Base-by-base conservation (phyloP, 108 stramenopile species). In the Craspedostauros australis region DNA sequence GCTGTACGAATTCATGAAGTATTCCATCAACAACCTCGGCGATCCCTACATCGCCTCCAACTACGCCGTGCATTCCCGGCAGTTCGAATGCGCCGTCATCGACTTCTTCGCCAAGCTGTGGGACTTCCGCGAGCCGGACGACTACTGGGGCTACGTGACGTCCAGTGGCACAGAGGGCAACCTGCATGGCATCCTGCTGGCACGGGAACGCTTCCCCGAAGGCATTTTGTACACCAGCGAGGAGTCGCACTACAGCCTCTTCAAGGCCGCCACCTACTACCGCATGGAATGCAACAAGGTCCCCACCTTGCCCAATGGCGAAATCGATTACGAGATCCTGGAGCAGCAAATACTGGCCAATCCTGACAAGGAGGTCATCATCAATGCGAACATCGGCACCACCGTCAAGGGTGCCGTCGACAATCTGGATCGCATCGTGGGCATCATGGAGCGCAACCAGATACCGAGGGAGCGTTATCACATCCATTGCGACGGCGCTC, bases 331-430 rank as follows among this genome's bases (percentile, higher is more conserved):
- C 52, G 84, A 86, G 39, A 44, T 71, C 6, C 44, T 87, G 38
- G 76, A 66, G 8, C n/a, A 60, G 41, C 77, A 82, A 44, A 75
- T 91, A 46, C 66, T 65, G 23, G 64, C 68, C 47, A 91, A 91
- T 65, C 50, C 65, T 21, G 86, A 91, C 54, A 41, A 65, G 28
- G 84, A 83, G 19, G 86, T 78, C 24, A 91, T 91, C 54, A 80
- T 91, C 45, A 91, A 91, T 67, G 90, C 87, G 25, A 91, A 91
- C 51, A 91, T 91, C 63, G 90, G 90, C 14, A 91, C 90, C 16
- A 91, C 90, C 23, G 90, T 91, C 52, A 91, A 91, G 78, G 90
- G 90, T 8, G 90, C 90, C 5, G 86, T 91, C 22, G 90, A 91
- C 60, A 82, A 91, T 70, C 60, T 91, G 49, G 90, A 91, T 72